phyloP scores from a whole-genome alignment of 257 asterid genomes.

The Solanum ossicruentum region DNA sequence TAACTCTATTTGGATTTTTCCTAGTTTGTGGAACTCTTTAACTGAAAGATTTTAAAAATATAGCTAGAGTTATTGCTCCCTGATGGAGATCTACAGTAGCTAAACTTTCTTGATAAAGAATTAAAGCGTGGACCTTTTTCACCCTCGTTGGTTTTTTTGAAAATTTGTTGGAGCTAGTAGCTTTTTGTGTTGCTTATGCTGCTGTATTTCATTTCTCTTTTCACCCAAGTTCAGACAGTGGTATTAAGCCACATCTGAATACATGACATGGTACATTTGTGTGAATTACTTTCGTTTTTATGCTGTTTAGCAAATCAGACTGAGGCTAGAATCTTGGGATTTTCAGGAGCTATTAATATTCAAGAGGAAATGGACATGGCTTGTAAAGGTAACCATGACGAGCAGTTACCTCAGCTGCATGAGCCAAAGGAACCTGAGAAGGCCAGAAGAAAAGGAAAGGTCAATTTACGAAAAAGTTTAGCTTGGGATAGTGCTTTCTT shows the following conservation, averaged over 20 bases:
- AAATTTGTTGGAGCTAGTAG: neutral
- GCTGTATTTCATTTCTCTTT: neutral
- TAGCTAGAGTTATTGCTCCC: neutral
- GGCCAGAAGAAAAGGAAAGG: slow-evolving; percentile 37
- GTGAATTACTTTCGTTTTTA: neutral
- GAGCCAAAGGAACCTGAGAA: slow-evolving; percentile 47
- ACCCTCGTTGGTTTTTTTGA: neutral
- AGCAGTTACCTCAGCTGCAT: slow-evolving; percentile 34
- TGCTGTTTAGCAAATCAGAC: slow-evolving; percentile 17
- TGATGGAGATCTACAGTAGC: neutral
- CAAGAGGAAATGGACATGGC: slow-evolving; percentile 14
- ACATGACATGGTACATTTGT: neutral
- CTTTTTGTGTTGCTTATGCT: neutral
- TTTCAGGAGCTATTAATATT: slow-evolving; percentile 10
- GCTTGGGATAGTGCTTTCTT: slow-evolving; percentile 98
- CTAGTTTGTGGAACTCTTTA: neutral
- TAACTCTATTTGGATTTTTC: neutral
- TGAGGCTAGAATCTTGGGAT: slow-evolving; percentile 2
- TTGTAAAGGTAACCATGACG: slow-evolving; percentile 8
- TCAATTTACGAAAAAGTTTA: slow-evolving; percentile 78
- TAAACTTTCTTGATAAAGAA: neutral
- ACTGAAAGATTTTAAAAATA: neutral
- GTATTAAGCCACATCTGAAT: neutral
- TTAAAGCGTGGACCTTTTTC: neutral
- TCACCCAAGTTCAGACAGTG: neutral